phyloP scores from a whole-genome alignment of 495 filamentous ascomycete species.

The Penicillium odoratum region DNA sequence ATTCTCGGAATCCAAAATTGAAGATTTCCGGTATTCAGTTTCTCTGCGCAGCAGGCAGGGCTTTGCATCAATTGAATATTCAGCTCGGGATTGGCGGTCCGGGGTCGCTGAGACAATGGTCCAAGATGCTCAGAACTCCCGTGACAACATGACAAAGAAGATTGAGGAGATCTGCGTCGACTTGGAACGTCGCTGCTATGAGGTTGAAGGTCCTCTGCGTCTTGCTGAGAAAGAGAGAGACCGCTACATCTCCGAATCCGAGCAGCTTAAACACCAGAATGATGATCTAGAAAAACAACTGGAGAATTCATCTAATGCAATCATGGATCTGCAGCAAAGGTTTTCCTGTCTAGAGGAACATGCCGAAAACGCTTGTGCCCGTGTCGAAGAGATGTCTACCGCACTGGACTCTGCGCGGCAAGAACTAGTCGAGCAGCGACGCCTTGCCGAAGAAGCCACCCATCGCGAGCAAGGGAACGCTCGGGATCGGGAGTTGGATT shows the following conservation, averaged over 20 bases:
- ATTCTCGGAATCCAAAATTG: slow-evolving; percentile 18
- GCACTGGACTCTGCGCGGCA: slow-evolving; percentile 5
- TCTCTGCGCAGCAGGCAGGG: slow-evolving; percentile 14
- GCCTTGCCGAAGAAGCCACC: slow-evolving; percentile 23
- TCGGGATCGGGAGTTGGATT: slow-evolving; percentile 41
- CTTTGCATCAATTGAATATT: background rate
- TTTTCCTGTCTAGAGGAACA: slow-evolving; percentile 32
- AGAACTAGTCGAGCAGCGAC: slow-evolving; percentile 21
- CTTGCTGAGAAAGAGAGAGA: slow-evolving; percentile 45
- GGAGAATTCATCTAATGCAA: slow-evolving; percentile 20
- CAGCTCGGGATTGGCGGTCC: slow-evolving; percentile 47
- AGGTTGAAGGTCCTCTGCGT: slow-evolving; percentile 49
- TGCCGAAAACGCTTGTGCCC: slow-evolving; percentile 20
- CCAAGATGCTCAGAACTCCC: slow-evolving; percentile 33
- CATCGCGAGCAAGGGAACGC: slow-evolving; percentile 30
- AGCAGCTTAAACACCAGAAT: slow-evolving; percentile 29
- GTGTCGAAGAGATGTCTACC: background rate
- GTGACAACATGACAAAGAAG: slow-evolving; percentile 45
- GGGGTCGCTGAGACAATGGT: slow-evolving; percentile 37
- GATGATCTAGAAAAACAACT: slow-evolving; percentile 28
- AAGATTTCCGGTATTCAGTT: slow-evolving; percentile 13
- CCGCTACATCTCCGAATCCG: slow-evolving; percentile 27
- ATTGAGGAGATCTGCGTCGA: slow-evolving; percentile 54
- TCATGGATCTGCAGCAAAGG: slow-evolving; percentile 29
- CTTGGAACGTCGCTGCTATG: slow-evolving; percentile 54